Evolutionary conservation across 1,139 yeast species (phyloP), one percentile per base, ranked within the genome.

Genomic region (Blastobotrys buckinghamii): DNA sequence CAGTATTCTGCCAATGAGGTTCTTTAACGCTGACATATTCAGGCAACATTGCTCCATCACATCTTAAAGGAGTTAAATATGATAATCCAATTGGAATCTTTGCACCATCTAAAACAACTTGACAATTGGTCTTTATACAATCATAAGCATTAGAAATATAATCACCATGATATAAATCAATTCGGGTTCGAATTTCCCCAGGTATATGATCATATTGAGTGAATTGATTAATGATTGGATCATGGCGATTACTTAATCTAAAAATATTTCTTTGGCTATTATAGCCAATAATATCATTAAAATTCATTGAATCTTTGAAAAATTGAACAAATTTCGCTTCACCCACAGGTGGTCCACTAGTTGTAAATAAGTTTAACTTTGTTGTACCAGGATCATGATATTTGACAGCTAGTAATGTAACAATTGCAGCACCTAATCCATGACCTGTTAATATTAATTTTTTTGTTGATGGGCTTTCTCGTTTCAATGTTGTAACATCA

Each of bases 271-370:
- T 30, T 6, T 16, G 10, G 9, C 27, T 17, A 26, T 35, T 17
- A 27, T 15, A 35, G 20, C 35, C 17, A 19, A 43, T 34, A 2
- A 9, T 29, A 16, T 41, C 41, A 10, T 17, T 29, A 17, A 13
- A 5, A 12, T 43, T 27, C 13, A 43, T 17, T 13, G 29, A 8
- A 10, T 24, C 24, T 19, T 9, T 29, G 15, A 36, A 26, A 13
- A 16, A 16, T n/a, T 8, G n/a, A 6, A 24, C 19, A 29, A 36
- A 43, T 17, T 36, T 13, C 7, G 1, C 2, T 19, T 43, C 19
- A 16, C 46, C 46, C 12, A 43, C 35, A 4, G 46, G 40, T 17
- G 46, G 46, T 17, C 19, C 22, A 26, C 46, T 40, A 5, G 46
- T 43, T 4, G 41, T 43, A 35, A 43, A 26, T 13, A 42, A 9